Conservation (phyloP, 129 eudicot species). For the Silybum marianum region DNA sequence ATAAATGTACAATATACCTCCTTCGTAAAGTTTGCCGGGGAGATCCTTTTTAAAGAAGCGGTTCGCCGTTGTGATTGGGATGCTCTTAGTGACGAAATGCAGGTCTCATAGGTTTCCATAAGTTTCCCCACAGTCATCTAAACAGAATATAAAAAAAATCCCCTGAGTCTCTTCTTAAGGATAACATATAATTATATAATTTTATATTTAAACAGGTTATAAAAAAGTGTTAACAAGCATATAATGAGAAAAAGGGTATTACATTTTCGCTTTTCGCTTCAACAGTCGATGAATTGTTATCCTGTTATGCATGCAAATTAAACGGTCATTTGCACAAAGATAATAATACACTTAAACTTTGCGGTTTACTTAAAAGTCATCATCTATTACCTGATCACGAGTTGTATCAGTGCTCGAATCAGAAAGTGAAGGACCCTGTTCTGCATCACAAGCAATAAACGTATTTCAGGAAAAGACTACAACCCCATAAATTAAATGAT, state of each 20-base stretch:
- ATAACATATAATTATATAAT: background rate
- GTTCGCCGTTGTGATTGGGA: conserved; percentile 63
- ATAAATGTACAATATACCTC: conserved; percentile 49
- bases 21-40: conserved; percentile 88
- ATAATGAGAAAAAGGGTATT: conserved; percentile 10
- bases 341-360: conserved; percentile 11
- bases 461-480: conserved; percentile 7
- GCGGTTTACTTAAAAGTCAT: background rate
- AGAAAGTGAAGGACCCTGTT: conserved; percentile 49
- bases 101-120: conserved; percentile 64
- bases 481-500: background rate
- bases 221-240: background rate
- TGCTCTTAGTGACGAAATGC: conserved; percentile 60
- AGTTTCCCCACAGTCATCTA: conserved; percentile 65
- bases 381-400: conserved; percentile 43
- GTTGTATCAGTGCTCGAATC: conserved; percentile 36
- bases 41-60: conserved; percentile 60
- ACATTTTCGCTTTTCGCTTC: conserved; percentile 51
- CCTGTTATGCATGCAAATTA: conserved; percentile 49
- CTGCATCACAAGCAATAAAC: conserved; percentile 47
- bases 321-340: conserved; percentile 23
- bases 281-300: conserved; percentile 29
- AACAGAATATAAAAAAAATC: conserved; percentile 6
- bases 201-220: background rate
- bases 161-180: conserved; percentile 1